Conservation (phyloP, 192 early-diverging fungal genomes). For the Phycomyces nitens region DNA sequence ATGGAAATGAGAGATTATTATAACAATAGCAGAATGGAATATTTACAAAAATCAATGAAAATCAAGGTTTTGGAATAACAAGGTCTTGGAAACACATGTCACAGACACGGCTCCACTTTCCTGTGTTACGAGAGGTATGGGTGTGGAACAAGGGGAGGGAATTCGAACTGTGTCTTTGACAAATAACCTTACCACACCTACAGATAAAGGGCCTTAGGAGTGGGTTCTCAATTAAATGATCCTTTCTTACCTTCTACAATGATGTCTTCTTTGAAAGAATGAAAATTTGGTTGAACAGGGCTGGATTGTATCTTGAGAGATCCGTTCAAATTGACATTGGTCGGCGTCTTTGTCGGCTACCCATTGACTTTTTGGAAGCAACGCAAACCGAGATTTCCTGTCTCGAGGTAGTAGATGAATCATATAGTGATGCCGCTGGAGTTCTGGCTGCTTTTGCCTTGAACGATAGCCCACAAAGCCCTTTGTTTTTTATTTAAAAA, state of each 20-base stretch:
- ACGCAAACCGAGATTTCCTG: slow-evolving; percentile 13
- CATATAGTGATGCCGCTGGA: slow-evolving; percentile 21
- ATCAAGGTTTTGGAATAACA: neutral
- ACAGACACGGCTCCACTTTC: slow-evolving; percentile 19
- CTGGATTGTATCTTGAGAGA: neutral
- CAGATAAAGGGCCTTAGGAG: neutral
- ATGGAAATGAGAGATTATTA: no score
- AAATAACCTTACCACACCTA: slow-evolving; percentile 28
- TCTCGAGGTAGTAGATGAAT: slow-evolving; percentile 12
- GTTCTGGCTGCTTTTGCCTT: neutral
- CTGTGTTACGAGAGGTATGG: neutral
- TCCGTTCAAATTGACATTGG: slow-evolving; percentile 24
- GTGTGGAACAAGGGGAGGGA: slow-evolving; percentile 21
- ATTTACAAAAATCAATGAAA: no score
- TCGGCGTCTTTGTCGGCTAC: slow-evolving; percentile 11
- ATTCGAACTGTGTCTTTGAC: slow-evolving; percentile 29
- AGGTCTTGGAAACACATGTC: slow-evolving; percentile 19
- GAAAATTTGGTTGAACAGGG: slow-evolving; percentile 17
- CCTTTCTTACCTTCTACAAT: slow-evolving; percentile 28
- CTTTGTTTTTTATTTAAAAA: slow-evolving; percentile 2
- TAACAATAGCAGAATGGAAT: no score
- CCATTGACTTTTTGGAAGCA: slow-evolving; percentile 23
- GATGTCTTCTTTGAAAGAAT: slow-evolving; percentile 28
- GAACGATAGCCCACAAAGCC: neutral
- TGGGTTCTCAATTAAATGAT: no score